A percentile compares a stretch with the other conserved stretches of the same genome.
These are phyloP conservation scores for Hyphodiscus hymeniophilus DNA, from an alignment of 495 filamentous ascomycete species.

Conservation along the genomic window DNA sequence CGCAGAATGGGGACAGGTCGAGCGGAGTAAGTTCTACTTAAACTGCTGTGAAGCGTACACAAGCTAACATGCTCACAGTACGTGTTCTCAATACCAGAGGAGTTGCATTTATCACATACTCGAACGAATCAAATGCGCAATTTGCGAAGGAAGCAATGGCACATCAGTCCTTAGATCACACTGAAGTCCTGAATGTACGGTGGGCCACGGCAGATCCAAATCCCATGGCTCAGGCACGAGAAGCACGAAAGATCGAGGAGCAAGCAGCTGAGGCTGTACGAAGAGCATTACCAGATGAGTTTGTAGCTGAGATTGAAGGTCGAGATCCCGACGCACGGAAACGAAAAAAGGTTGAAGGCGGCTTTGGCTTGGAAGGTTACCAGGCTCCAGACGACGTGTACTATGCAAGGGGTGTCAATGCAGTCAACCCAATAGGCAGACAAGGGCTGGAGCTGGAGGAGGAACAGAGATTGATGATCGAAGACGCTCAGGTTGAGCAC, in stretches of 20 bases:
- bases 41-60: background rate
- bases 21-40: slow-evolving; percentile 45
- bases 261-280: slow-evolving; percentile 96
- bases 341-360: slow-evolving; percentile 80
- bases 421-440: slow-evolving; percentile 48
- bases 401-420: slow-evolving; percentile 61
- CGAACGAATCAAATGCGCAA: slow-evolving; percentile 75
- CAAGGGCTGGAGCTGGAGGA: slow-evolving; percentile 38
- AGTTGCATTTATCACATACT: slow-evolving; percentile 87
- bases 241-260: slow-evolving; percentile 85
- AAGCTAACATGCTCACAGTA: slow-evolving; percentile 27
- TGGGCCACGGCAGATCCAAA: slow-evolving; percentile 98
- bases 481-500: slow-evolving; percentile 38
- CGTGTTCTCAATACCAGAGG: slow-evolving; percentile 86
- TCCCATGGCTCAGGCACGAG: slow-evolving; percentile 86
- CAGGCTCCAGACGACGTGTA: slow-evolving; percentile 93
- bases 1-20: slow-evolving; percentile 87
- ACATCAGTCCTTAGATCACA: slow-evolving; percentile 75
- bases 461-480: slow-evolving; percentile 43
- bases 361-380: slow-evolving; percentile 84
- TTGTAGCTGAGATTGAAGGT: slow-evolving; percentile 90
- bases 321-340: slow-evolving; percentile 79
- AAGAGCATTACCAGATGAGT: slow-evolving; percentile 81
- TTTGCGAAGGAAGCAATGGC: slow-evolving; percentile 93
- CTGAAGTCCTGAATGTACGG: slow-evolving; percentile 87